Conservation (phyloP, 129 eudicot species). For the sunflower (Helianthus annuus) region HanXRQr2.0-SUNRISE NC_035441.2:53721311-53721810, state of each 20-base stretch:
- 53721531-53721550: neutral
- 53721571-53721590: constrained; percentile 54
- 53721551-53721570: neutral
- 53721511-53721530: neutral
- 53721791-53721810: neutral
- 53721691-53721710: constrained; percentile 40
- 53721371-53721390: too few relatives aligned
- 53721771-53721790: neutral
- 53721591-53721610: constrained; percentile 98
- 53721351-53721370: too few relatives aligned
- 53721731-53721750: neutral
- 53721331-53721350: too few relatives aligned
- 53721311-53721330: neutral
- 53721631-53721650: constrained; percentile 79
- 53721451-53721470: neutral
- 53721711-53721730: neutral
- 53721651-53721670: constrained; percentile 88
- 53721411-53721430: neutral
- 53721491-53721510: neutral
- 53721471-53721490: neutral
- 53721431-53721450: neutral
- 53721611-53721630: constrained; percentile 97
- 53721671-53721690: constrained; percentile 84
- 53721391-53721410: neutral
- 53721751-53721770: neutral